phyloP scores from a whole-genome alignment of 768 basidiomycete genomes.

The Cystobasidium ongulense region DNA sequence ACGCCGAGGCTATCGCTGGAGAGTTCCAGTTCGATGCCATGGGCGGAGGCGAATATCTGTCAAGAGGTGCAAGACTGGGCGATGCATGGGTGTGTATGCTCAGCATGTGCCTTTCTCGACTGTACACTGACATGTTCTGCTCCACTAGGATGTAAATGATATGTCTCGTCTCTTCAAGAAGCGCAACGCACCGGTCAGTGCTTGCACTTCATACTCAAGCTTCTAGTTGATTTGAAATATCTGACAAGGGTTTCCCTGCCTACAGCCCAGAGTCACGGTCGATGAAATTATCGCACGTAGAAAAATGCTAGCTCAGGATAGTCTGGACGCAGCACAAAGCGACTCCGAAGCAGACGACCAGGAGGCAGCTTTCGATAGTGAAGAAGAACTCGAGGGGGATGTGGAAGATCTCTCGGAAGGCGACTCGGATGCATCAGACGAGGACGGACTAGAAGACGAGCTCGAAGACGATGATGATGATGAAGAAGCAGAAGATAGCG shows the following conservation, averaged over 20 bases:
- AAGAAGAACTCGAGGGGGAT: conserved; percentile 42
- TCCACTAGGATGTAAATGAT: conserved; percentile 9
- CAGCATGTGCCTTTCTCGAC: background rate
- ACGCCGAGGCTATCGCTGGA: conserved; percentile 33
- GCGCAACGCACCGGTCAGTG: conserved; percentile 15
- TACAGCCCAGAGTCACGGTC: conserved; percentile 11
- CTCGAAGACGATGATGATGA: conserved; percentile 34
- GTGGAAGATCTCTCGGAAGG: background rate
- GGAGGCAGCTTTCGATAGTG: conserved; percentile 44
- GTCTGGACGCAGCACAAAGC: background rate
- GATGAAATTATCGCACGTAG: conserved; percentile 27
- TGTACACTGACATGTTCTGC: background rate
- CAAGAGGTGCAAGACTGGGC: conserved; percentile 32
- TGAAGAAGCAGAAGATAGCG: conserved; percentile 32
- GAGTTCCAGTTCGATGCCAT: conserved; percentile 39
- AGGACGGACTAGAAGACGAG: conserved; percentile 17
- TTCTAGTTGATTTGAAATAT: background rate
- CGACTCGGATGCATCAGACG: background rate
- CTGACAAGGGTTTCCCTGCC: background rate
- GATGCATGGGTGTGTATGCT: conserved; percentile 39
- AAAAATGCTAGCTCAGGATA: background rate
- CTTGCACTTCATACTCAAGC: background rate
- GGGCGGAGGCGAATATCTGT: conserved; percentile 36
- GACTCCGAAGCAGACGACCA: conserved; percentile 34
- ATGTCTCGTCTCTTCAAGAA: conserved; percentile 14